phyloP scores from a whole-genome alignment of 1,284 basidiomycete species.

The Cryptococcus sp. region DNA sequence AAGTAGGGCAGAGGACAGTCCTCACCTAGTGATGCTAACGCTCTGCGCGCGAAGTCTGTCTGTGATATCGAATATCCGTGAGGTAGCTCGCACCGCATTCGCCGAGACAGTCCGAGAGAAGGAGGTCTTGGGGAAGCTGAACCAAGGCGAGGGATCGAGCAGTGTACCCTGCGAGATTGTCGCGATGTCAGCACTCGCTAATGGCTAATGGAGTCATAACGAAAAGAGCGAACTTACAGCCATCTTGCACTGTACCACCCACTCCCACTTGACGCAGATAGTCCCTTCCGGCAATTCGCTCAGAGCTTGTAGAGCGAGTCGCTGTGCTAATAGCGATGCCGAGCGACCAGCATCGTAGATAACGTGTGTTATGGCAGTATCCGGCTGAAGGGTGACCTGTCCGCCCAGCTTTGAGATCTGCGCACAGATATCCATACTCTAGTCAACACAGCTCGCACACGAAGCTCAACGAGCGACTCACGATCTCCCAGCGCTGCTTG shows the following conservation, averaged over 20 bases:
- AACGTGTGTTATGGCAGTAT: constrained; percentile 48
- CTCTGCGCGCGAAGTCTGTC: constrained; percentile 25
- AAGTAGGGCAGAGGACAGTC: neutral
- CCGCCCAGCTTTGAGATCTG: constrained; percentile 43
- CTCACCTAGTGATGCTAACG: constrained; percentile 28
- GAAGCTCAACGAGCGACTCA: constrained; percentile 16
- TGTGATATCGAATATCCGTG: constrained; percentile 33
- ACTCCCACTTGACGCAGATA: constrained; percentile 44
- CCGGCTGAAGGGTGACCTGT: constrained; percentile 35
- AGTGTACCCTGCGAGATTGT: constrained; percentile 21
- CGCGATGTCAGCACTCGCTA: neutral
- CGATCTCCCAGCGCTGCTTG: constrained; percentile 36
- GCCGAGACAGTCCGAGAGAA: constrained; percentile 19
- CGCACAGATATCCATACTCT: neutral
- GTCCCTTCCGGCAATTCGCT: constrained; percentile 42
- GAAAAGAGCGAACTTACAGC: constrained; percentile 21
- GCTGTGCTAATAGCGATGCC: constrained; percentile 23
- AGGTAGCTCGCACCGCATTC: constrained; percentile 8
- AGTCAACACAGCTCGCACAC: neutral
- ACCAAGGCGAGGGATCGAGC: constrained; percentile 27
- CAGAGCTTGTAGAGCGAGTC: constrained; percentile 36
- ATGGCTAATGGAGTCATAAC: neutral
- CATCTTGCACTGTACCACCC: constrained; percentile 39
- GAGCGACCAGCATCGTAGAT: constrained; percentile 36
- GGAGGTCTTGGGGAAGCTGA: constrained; percentile 36